phyloP scores from a whole-genome alignment of 768 basidiomycete species.

The Paxillus rubicundulus region DNA sequence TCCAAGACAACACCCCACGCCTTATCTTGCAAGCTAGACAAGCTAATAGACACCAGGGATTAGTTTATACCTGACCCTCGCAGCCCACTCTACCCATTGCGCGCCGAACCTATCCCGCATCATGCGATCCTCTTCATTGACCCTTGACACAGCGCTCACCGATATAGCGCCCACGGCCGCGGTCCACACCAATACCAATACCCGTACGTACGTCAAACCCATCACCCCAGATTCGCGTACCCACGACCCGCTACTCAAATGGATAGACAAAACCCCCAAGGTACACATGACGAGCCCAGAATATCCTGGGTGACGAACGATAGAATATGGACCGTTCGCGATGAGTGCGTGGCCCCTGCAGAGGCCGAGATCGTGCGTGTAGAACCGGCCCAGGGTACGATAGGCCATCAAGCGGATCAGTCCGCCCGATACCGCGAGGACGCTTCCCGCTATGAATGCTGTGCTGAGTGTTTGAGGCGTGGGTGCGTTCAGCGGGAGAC shows the following conservation, averaged over 20 bases:
- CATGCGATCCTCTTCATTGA: conserved; percentile 10
- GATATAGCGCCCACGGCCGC: conserved; percentile 8
- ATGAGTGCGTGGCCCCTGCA: conserved; percentile 23
- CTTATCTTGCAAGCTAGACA: too few species aligned
- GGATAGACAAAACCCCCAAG: conserved; percentile 12
- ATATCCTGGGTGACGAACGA: conserved; percentile 31
- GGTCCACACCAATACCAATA: conserved; percentile 1
- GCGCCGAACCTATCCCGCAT: conserved; percentile 14
- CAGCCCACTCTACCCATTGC: conserved; percentile 38
- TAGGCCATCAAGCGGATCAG: conserved; percentile 39
- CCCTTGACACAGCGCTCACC: conserved; percentile 8
- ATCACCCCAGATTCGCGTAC: neutral
- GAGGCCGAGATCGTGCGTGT: conserved; percentile 15
- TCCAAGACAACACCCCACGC: too few species aligned
- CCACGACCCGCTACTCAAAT: neutral
- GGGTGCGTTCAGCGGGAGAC: neutral
- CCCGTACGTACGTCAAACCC: conserved; percentile 32
- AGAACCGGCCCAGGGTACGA: conserved; percentile 21
- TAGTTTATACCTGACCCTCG: conserved; percentile 45
- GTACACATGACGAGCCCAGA: conserved; percentile 32
- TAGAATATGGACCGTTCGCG: conserved; percentile 25
- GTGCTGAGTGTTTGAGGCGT: neutral
- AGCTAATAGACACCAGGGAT: conserved; percentile 46
- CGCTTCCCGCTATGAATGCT: conserved; percentile 35
- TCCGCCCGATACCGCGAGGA: conserved; percentile 40